Evolutionary conservation across 345 rosid species (phyloP).

Genomic region (Murraya koenigii): DNA sequence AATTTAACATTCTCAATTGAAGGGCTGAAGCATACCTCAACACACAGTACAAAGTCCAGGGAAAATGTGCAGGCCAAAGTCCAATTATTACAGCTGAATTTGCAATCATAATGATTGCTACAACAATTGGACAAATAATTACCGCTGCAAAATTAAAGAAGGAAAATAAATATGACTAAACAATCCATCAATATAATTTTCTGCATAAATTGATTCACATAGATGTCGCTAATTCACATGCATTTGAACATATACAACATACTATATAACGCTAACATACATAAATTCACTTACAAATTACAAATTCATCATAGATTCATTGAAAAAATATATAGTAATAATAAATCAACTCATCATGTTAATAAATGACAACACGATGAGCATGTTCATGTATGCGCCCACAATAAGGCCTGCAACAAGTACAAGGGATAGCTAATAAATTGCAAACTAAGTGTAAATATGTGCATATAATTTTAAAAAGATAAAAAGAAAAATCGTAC

Average conservation of each 20-base stretch:
- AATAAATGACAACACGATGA: background rate
- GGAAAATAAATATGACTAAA: background rate
- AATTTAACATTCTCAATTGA: background rate
- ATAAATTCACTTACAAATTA: background rate
- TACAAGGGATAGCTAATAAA: background rate
- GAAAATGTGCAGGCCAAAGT: slow-evolving; percentile 77
- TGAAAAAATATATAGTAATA: too few species aligned
- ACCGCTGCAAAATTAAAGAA: slow-evolving; percentile 33
- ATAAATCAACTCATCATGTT: background rate
- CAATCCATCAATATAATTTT: background rate
- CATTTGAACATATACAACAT: background rate
- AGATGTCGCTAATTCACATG: background rate
- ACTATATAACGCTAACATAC: background rate
- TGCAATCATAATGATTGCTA: slow-evolving; percentile 46
- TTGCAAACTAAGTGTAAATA: background rate
- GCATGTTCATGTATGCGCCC: background rate
- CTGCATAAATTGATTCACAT: background rate
- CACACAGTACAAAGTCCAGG: slow-evolving; percentile 75
- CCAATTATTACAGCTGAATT: slow-evolving; percentile 65
- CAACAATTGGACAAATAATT: slow-evolving; percentile 51
- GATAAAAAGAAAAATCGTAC: slow-evolving; percentile 6
- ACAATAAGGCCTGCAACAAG: background rate
- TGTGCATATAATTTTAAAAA: background rate
- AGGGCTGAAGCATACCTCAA: slow-evolving; percentile 41
- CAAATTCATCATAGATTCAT: background rate